Evolutionary conservation across 225 moss, liverwort and hornwort species (phyloP), one percentile per base, ranked within the genome.

Genomic region (Physcomitrium patens): DNA sequence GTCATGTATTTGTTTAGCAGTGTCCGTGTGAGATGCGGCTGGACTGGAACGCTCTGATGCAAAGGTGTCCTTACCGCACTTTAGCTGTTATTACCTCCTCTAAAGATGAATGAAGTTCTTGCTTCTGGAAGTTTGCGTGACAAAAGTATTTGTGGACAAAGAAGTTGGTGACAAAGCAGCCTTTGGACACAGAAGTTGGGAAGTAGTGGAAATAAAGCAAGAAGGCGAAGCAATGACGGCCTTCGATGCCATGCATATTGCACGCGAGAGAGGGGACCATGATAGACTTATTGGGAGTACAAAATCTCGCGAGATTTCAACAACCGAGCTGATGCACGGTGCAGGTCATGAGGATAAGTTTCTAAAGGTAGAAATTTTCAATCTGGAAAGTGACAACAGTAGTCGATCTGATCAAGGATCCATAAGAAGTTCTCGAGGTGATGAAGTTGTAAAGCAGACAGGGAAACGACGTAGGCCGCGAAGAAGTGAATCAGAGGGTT

Each of bases 401-500:
- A 77, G 87, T 80, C 79, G 84, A 66, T 76, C 67, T 64, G 72
- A 81, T 76, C 59, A 76, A 60, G 76, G 61, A 51, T 76, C 76
- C 11, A 53, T 61, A 9, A 76, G 71, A 71, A 58, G 67, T 50
- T 70, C 77, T 71, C 63, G 76, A 75, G 77, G 67, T 71, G 81
- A 87, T 60, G 84, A 77, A 74, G 81, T 54, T 66, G 68, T 56
- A 12, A 61, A 43, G n/a, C 71, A 64, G 45, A 54, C 69, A 63
- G 69, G 20, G 16, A 81, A 59, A 45, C 82, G 77, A 65, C 60
- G 62, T 19, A 79, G 74, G 61, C 73, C 73, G 53, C 81, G 70
- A 18, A 77, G 68, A 63, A 43, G 46, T 75, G 84, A 82, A 77
- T 24, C 76, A 12, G 70, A 70, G 57, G 58, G 31, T 54, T 52